These are phyloP conservation scores for Vicia sativa DNA, from an alignment of 306 rosid species.

Conservation along the genomic window DNA sequence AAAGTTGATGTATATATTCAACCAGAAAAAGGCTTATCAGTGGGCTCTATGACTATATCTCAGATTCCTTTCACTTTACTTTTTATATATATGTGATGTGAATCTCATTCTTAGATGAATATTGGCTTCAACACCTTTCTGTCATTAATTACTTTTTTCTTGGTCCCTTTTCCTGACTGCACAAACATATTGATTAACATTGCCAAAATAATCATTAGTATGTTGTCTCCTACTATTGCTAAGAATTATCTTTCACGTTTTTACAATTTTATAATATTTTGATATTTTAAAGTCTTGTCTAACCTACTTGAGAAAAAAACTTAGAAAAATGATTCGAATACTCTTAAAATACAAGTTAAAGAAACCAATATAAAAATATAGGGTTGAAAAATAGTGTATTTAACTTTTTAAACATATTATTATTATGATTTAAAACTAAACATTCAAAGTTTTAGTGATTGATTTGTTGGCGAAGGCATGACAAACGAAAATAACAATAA, in stretches of 20 bases:
- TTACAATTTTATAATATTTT: neutral
- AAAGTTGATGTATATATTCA: constrained; percentile 16
- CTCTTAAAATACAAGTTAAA: no score
- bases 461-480: no score
- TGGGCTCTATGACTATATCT: constrained; percentile 10
- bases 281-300: neutral
- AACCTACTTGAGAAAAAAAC: neutral
- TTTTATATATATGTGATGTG: neutral
- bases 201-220: neutral
- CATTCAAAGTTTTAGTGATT: no score
- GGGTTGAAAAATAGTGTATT: no score
- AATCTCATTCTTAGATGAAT: constrained; percentile 25
- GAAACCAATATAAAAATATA: no score
- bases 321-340: no score
- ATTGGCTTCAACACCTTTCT: constrained; percentile 22
- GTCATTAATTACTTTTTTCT: neutral
- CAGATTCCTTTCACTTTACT: constrained; percentile 19
- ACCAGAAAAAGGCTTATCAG: constrained; percentile 1
- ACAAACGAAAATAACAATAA: no score
- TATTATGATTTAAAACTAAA: no score
- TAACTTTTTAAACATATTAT: no score
- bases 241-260: neutral
- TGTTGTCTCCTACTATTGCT: neutral
- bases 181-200: constrained; percentile 16
- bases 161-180: neutral